These are phyloP conservation scores for Cydonia oblonga DNA, from an alignment of 331 rosid genomes.

Conservation along the genomic window DNA sequence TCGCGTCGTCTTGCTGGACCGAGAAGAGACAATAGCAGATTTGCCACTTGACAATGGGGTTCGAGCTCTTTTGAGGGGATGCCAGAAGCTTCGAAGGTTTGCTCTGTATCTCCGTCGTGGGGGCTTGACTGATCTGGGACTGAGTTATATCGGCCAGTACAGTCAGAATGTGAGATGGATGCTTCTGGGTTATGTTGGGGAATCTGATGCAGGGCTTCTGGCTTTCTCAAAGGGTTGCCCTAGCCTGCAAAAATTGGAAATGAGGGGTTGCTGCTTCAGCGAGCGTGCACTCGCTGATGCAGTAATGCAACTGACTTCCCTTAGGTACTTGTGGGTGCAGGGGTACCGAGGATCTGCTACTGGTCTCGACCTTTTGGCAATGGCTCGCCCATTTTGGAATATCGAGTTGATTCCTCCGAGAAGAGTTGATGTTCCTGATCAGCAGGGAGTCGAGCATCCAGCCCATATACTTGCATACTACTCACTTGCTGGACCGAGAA, in stretches of 20 bases:
- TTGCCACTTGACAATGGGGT: constrained; percentile 95
- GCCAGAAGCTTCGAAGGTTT: constrained; percentile 71
- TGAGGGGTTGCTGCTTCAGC: constrained; percentile 88
- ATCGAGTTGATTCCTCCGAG: constrained; percentile 76
- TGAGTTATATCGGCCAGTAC: constrained; percentile 61
- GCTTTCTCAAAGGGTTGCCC: constrained; percentile 76
- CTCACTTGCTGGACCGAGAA: constrained; percentile 91
- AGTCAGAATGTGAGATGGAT: constrained; percentile 92
- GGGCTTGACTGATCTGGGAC: constrained; percentile 70
- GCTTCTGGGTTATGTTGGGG: constrained; percentile 88
- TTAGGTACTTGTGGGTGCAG: constrained; percentile 93
- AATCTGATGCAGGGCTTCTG: constrained; percentile 66
- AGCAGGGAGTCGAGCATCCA: constrained; percentile 41
- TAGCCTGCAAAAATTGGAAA: constrained; percentile 77
- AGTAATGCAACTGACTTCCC: constrained; percentile 47
- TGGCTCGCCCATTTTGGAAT: constrained; percentile 86
- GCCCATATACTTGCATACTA: constrained; percentile 90
- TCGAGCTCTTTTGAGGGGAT: constrained; percentile 67
- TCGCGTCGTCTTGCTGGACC: constrained; percentile 81
- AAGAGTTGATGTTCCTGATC: constrained; percentile 15
- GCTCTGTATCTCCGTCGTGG: constrained; percentile 83
- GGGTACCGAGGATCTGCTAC: constrained; percentile 52
- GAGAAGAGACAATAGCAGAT: constrained; percentile 56
- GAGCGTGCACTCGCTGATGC: constrained; percentile 73
- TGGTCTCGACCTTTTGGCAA: constrained; percentile 62